phyloP scores from a whole-genome alignment of 1,284 basidiomycete genomes.

The Cutaneotrichosporon cavernicola region DNA sequence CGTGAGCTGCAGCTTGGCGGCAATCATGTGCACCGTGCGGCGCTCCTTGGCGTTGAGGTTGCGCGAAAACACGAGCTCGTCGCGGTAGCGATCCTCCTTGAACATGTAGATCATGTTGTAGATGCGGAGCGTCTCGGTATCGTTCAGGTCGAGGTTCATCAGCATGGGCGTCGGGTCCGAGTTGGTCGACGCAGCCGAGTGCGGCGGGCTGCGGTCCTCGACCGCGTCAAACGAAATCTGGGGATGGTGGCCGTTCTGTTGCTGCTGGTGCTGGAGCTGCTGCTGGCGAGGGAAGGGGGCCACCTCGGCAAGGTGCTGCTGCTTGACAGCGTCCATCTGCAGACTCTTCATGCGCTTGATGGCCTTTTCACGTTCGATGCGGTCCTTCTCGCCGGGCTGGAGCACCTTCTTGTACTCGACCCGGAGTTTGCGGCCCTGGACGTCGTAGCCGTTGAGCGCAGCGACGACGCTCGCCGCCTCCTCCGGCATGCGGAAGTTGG shows the following conservation, averaged over 20 bases:
- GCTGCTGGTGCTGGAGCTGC: constrained; percentile 33
- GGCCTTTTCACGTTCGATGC: constrained; percentile 98
- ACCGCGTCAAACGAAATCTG: constrained; percentile 50
- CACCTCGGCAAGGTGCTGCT: background rate
- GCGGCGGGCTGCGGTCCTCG: constrained; percentile 57
- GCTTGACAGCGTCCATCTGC: constrained; percentile 70
- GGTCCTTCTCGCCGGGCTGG: constrained; percentile 97
- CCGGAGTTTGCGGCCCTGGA: constrained; percentile 95
- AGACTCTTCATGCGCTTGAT: constrained; percentile 96
- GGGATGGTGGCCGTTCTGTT: constrained; percentile 49
- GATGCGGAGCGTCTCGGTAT: constrained; percentile 91
- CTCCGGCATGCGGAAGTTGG: constrained; percentile 87
- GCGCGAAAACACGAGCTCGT: constrained; percentile 92
- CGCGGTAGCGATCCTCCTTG: constrained; percentile 96
- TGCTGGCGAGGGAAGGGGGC: constrained; percentile 22
- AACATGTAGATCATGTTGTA: constrained; percentile 95
- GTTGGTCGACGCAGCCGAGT: constrained; percentile 56
- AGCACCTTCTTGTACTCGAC: constrained; percentile 99
- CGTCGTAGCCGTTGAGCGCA: constrained; percentile 76
- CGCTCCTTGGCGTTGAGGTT: constrained; percentile 81
- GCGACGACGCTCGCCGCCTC: constrained; percentile 96
- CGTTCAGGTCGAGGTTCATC: constrained; percentile 88
- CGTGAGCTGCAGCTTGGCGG: constrained; percentile 90
- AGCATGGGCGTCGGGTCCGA: constrained; percentile 49
- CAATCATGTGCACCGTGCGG: constrained; percentile 90